Base-by-base conservation (phyloP, 1,139 yeast genomes). In the Blastobotrys malaysiensis region DNA sequence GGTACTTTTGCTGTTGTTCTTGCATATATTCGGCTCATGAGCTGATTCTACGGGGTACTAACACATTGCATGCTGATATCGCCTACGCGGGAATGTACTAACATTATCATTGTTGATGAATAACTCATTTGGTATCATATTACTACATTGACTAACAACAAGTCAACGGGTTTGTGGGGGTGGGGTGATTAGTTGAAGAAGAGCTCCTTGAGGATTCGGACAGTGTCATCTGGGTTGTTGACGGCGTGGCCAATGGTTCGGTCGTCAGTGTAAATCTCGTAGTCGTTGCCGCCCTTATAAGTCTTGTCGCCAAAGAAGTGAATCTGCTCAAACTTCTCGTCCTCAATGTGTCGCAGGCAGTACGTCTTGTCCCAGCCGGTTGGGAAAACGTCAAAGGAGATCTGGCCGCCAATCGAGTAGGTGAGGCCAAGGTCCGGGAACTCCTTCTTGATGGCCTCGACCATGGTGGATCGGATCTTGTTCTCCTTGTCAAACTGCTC, bases 301-400 rank as follows among this genome's bases (percentile, higher is more conserved):
- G 96, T 81, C 82, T 93, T 93, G 81, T 93, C 99, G 76, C 99
- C 99, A 70, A 93, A 93, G 83, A 95, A 95, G 79, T 93, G 98
- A 67, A 93, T 89, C 65, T 82, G 79, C 69, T 84, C 79, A 77
- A 91, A 95, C 61, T 86, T 83, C 75, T 91, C 97, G 59, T 78
- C 75, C 66, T 77, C 90, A 66, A 93, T 91, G 76, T 91, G 99
- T 74, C 85, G 90, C 70, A 95, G 83, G 75, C 96, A 88, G 78
- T 91, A 95, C 60, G 99, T 95, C 83, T 95, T 93, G 75, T 93
- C 99, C 99, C 99, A 93, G 69, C 99, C 99, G 61, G 97, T 88
- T 77, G 99, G 99, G 91, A 93, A 93, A 63, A 93, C 99, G 69
- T 93, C 99, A 69, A 93, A 93, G 50, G 99, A 93, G 73, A 93